Percentiles rank a stretch among this genome's conserved stretches.
These are phyloP conservation scores for Hordeum pubiflorum DNA, from an alignment of 202 grass and related monocot genomes.

Conservation along the genomic window DNA sequence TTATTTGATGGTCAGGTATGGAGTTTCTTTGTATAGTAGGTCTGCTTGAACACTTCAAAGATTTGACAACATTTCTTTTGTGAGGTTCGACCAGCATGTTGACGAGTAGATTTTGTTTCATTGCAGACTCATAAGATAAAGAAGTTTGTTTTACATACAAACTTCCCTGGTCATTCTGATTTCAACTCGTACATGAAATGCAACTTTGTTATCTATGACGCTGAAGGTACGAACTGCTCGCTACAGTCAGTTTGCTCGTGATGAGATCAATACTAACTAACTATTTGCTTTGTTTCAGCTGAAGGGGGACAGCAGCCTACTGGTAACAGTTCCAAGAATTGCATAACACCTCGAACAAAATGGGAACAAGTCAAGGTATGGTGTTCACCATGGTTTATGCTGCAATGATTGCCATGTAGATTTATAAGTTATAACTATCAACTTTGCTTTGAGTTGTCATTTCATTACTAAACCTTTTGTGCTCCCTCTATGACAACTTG, in stretches of 20 bases:
- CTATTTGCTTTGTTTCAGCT: conserved; percentile 37
- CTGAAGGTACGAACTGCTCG: conserved; percentile 50
- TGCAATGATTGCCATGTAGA: neutral
- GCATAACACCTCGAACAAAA: conserved; percentile 70
- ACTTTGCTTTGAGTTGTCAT: neutral
- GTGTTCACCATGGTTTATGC: neutral
- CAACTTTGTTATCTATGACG: conserved; percentile 86
- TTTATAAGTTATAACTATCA: neutral
- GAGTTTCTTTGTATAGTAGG: neutral
- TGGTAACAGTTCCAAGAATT: conserved; percentile 59
- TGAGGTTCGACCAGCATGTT: conserved; percentile 2
- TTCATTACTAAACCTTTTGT: conserved; percentile 4
- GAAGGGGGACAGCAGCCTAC: conserved; percentile 38
- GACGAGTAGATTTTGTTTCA: conserved; percentile 1
- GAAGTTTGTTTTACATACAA: conserved; percentile 98
- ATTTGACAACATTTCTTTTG: neutral
- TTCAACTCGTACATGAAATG: conserved; percentile 98
- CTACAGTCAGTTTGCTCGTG: neutral
- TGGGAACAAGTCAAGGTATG: conserved; percentile 97
- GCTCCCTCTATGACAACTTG: neutral
- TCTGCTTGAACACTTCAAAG: conserved; percentile 3
- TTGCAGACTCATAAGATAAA: conserved; percentile 91
- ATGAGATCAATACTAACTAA: conserved; percentile 1
- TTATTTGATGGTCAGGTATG: conserved; percentile 95
- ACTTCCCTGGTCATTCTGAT: conserved; percentile 89